These are phyloP conservation scores for Xylariaceae sp. DNA, from an alignment of 2,329 filamentous ascomycete genomes.

Conservation along the genomic window DNA sequence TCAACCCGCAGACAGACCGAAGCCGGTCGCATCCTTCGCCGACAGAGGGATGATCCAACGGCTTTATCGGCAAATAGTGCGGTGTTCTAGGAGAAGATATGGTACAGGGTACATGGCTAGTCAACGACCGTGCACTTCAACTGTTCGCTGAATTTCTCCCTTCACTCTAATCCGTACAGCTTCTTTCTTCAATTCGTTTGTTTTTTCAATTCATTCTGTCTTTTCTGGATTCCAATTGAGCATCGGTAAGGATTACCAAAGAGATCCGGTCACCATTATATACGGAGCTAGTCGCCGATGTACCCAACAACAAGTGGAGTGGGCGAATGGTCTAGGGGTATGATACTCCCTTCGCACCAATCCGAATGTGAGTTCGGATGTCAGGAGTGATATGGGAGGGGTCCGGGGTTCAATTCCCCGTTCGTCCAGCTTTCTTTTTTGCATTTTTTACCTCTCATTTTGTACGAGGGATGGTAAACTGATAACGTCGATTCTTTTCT, in stretches of 20 bases:
- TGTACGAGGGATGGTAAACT: no score
- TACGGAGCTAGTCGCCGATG: not conserved
- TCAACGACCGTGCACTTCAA: not conserved
- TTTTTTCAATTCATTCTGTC: no score
- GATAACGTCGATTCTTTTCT: not conserved
- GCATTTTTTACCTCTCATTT: no score
- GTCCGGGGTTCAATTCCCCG: constrained; percentile 25
- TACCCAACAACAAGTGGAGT: not conserved
- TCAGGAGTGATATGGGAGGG: constrained; percentile 15
- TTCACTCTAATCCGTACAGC: no score
- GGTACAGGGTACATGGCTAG: not conserved
- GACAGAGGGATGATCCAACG: no score
- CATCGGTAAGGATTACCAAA: no score
- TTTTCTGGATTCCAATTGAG: no score
- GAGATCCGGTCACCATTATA: not conserved
- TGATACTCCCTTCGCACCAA: constrained; percentile 20
- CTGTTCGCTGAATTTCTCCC: no score
- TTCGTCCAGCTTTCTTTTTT: constrained; percentile 13
- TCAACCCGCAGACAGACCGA: no score
- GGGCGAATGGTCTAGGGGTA: constrained; percentile 21
- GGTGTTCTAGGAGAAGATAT: not conserved
- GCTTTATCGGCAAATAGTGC: no score
- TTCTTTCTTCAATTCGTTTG: no score
- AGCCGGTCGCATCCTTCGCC: no score
- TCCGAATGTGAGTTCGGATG: not conserved